phyloP scores from a whole-genome alignment of 2,329 filamentous ascomycete genomes.

The Sclerotinia minor region DNA sequence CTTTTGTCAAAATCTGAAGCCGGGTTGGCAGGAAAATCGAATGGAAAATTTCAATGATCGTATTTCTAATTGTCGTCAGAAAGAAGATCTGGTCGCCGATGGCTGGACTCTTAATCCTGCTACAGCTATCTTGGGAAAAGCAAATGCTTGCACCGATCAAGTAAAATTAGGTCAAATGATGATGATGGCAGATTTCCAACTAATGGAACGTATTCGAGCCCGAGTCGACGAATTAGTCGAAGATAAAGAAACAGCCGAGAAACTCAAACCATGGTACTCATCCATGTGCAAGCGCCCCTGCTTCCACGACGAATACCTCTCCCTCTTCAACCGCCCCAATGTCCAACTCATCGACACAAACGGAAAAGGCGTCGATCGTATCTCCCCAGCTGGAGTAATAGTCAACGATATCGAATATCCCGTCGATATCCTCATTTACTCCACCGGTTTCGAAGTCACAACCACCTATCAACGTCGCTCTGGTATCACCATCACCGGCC shows the following conservation, averaged over 20 bases:
- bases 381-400: conserved; percentile 46
- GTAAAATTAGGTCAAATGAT: conserved; percentile 18
- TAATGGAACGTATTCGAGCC: conserved; percentile 24
- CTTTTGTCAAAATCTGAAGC: conserved; percentile 29
- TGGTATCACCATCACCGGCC: conserved; percentile 8
- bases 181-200: conserved; percentile 20
- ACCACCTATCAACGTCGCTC: conserved; percentile 23
- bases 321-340: conserved; percentile 49
- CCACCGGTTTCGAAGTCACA: conserved; percentile 59
- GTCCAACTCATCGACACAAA: conserved; percentile 52
- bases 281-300: conserved; percentile 57
- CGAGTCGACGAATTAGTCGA: conserved; percentile 48
- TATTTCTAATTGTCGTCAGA: conserved; percentile 52
- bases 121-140: conserved; percentile 42
- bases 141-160: conserved; percentile 10
- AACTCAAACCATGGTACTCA: conserved; percentile 54
- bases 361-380: conserved; percentile 49
- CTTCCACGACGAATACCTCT: conserved; percentile 57
- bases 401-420: conserved; percentile 47
- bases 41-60: conserved; percentile 26
- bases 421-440: conserved; percentile 57
- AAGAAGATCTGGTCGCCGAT: conserved; percentile 50
- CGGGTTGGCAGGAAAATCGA: conserved; percentile 22
- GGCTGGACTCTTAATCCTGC: conserved; percentile 52
- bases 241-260: conserved; percentile 44